Evolutionary conservation across 305 asterid species (phyloP).

Genomic region (Rubia occidens): DNA sequence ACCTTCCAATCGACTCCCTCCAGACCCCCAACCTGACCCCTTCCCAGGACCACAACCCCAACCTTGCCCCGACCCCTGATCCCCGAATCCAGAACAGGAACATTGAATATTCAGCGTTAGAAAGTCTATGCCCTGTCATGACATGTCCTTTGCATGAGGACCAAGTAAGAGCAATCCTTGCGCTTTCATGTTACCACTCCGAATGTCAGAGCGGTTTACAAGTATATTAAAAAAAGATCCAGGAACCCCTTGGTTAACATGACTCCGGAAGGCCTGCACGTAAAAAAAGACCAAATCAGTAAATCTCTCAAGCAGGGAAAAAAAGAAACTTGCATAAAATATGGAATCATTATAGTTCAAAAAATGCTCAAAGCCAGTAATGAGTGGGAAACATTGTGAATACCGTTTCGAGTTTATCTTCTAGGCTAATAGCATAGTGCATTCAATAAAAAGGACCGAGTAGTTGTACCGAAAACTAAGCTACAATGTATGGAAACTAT

Average conservation of each 20-base stretch:
- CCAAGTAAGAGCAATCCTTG: slow-evolving; percentile 17
- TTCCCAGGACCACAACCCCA: background rate
- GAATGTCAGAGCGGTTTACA: slow-evolving; percentile 8
- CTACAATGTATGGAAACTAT: background rate
- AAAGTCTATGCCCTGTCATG: slow-evolving; percentile 6
- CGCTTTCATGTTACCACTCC: slow-evolving; percentile 13
- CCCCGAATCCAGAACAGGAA: background rate
- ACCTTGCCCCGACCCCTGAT: background rate
- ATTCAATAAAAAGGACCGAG: background rate
- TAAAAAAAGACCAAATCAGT: background rate
- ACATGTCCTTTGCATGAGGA: slow-evolving; percentile 13
- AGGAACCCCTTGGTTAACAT: slow-evolving; percentile 12
- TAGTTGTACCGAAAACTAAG: background rate
- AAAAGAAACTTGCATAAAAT: background rate
- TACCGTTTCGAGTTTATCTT: background rate
- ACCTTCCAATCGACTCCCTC: slow-evolving; percentile 4
- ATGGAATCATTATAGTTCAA: background rate
- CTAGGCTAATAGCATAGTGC: background rate
- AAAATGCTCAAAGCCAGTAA: background rate
- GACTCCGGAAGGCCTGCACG: slow-evolving; percentile 24
- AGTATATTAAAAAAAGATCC: slow-evolving; percentile 18
- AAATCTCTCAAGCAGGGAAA: background rate
- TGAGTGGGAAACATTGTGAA: background rate
- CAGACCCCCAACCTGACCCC: background rate
- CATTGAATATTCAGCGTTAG: background rate